Base-by-base conservation (phyloP, 140 eudicot species). In the Stevia rebaudiana region DNA sequence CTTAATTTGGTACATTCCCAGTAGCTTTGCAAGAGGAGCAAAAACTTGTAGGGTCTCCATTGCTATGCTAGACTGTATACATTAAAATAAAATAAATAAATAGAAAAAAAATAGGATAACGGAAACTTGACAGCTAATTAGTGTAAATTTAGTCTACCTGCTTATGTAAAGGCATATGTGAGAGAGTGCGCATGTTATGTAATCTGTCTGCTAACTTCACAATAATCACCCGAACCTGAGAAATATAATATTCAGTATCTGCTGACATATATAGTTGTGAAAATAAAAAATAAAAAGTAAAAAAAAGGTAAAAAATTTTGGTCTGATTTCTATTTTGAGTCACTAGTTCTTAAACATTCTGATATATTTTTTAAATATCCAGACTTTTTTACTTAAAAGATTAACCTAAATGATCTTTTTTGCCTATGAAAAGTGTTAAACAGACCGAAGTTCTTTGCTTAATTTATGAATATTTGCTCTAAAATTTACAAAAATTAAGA, bases 201-300 rank as follows among this genome's bases (percentile, higher is more conserved):
- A 94, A 74, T 81, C 99, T 85, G 79, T 94, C 99, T 54, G 99
- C 99, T 74, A 94, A 81, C 80, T 94, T 94, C 64, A 94, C 99
- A 55, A 94, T 94, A 66, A 94, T 94, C 51, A 94, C 99, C 66
- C 99, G 92, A 42, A 94, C 99, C 99, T 94, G 84, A 73, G 61
- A 64, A 36, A 70, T 5, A 36, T 36, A 56, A 59, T 36, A 35
- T 36, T 59, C 31, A 59, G n/a, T 54, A 6, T 39, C 61, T 13
- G 40, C 15, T 25, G 40, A 19, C 18, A 63, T n/a, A 42, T 24
- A 1, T 25, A 47, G 3, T 23, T 23, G 39, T 9, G 23, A 21
- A 31, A 30, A 11, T 11, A 47, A 10, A 37, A 28, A 28, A 1
- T 28, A 28, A 1, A 28, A 28, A 4, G 33, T 28, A n/a, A 62